Conservation (phyloP, 768 basidiomycete genomes). For the Serendipita indica region DNA sequence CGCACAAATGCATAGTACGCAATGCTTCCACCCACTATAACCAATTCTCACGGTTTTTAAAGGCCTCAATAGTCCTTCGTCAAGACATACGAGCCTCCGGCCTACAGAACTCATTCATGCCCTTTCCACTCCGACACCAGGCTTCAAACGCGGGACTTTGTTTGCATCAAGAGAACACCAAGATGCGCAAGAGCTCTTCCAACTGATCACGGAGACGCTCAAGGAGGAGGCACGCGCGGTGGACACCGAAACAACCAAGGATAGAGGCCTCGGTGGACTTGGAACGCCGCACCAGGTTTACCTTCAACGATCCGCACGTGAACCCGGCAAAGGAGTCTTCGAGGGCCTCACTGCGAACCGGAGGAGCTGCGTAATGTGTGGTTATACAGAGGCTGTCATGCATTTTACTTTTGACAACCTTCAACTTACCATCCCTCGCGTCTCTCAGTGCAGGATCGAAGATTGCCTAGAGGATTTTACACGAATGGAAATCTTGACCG, state of each 20-base stretch:
- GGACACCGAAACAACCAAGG: constrained; percentile 51
- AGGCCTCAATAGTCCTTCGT: constrained; percentile 37
- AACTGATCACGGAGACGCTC: constrained; percentile 77
- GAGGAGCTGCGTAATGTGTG: constrained; percentile 75
- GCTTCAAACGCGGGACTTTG: constrained; percentile 41
- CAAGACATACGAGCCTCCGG: constrained; percentile 45
- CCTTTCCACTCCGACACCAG: constrained; percentile 39
- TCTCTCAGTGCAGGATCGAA: constrained; percentile 50
- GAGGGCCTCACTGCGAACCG: constrained; percentile 85
- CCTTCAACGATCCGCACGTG: constrained; percentile 19
- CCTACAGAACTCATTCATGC: constrained; percentile 60
- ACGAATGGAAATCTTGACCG: constrained; percentile 70
- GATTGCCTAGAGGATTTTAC: constrained; percentile 84
- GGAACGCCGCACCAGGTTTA: constrained; percentile 17
- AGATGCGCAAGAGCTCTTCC: constrained; percentile 96
- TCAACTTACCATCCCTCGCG: constrained; percentile 59
- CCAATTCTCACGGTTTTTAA: neutral
- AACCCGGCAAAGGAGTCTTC: constrained; percentile 56
- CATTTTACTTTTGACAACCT: constrained; percentile 79
- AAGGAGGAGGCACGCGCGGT: constrained; percentile 70
- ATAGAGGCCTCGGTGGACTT: constrained; percentile 55
- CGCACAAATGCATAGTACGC: constrained; percentile 50
- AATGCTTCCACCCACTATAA: neutral
- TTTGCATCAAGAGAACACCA: constrained; percentile 89
- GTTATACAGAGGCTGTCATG: constrained; percentile 89